A percentile compares a stretch with the other conserved stretches of the same genome.
Conservation (phyloP, 192 early-diverging fungal genomes). For the Endogone sp. region DNA sequence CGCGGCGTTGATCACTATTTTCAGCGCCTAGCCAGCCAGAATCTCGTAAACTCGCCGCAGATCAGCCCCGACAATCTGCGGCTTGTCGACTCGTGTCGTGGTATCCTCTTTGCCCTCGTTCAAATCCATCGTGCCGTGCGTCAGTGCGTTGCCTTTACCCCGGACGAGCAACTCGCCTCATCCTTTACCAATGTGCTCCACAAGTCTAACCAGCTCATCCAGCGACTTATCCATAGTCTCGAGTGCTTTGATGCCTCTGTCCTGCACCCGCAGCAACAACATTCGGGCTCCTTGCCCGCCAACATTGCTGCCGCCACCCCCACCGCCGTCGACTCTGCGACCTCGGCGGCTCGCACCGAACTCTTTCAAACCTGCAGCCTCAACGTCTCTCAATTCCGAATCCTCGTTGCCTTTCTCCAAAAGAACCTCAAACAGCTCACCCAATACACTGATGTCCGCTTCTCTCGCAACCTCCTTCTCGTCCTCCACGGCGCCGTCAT, state of each 20-base stretch:
- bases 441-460: conserved; percentile 25
- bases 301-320: too few relatives aligned
- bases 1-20: conserved; percentile 35
- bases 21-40: conserved; percentile 21
- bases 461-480: conserved; percentile 35
- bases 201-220: conserved; percentile 25
- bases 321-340: too few relatives aligned
- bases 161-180: conserved; percentile 29
- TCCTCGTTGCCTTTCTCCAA: conserved; percentile 30
- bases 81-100: conserved; percentile 34
- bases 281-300: too few relatives aligned
- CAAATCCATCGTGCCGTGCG: conserved; percentile 38
- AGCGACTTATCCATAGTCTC: conserved; percentile 29
- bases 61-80: conserved; percentile 23
- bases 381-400: conserved; percentile 26
- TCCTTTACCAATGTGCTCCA: conserved; percentile 28
- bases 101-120: conserved; percentile 38
- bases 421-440: conserved; percentile 27
- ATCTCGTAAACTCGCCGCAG: conserved; percentile 16
- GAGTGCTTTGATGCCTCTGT: conserved; percentile 32
- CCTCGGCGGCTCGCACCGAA: conserved; percentile 17
- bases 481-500: conserved; percentile 38
- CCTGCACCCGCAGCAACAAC: conserved; percentile 17
- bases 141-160: conserved; percentile 30
- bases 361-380: conserved; percentile 28